Evolutionary conservation across 2,329 filamentous ascomycete species (phyloP).

Genomic region (Botrytis cinerea): DNA sequence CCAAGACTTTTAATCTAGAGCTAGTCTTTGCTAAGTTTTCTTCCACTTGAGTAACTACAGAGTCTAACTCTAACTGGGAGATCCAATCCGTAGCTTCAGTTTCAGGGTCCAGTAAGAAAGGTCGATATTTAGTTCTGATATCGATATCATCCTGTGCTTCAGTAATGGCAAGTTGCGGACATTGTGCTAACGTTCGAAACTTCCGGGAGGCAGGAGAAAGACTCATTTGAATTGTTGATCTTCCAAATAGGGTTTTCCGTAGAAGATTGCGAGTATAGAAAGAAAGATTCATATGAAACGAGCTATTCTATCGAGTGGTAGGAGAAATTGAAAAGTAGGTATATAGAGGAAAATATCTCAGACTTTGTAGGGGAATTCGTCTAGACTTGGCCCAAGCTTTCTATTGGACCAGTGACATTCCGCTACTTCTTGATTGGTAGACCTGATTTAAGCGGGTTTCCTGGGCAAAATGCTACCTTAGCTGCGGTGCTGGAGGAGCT

Average conservation of each 20-base stretch:
- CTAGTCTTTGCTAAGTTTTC: conserved; percentile 45
- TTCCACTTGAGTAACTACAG: conserved; percentile 53
- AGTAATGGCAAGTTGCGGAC: conserved; percentile 7
- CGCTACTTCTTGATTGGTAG: neutral
- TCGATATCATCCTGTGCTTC: conserved; percentile 15
- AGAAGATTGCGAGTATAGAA: neutral
- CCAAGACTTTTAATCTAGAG: conserved; percentile 54
- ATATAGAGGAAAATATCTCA: neutral
- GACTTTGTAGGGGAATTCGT: conserved; percentile 1
- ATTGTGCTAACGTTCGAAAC: conserved; percentile 18
- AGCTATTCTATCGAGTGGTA: neutral
- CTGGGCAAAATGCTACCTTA: neutral
- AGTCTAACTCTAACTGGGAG: conserved; percentile 55
- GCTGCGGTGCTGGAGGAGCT: neutral
- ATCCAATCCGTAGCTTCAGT: conserved; percentile 55
- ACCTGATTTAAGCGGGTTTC: neutral
- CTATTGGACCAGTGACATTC: neutral
- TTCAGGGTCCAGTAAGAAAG: conserved; percentile 53
- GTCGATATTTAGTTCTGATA: conserved; percentile 52
- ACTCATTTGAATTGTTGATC: neutral
- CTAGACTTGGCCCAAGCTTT: conserved; percentile 3
- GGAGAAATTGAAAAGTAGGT: neutral
- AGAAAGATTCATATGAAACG: neutral
- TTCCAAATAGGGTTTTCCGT: neutral
- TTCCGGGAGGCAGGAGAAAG: neutral